A percentile compares a stretch with the other conserved stretches of the same genome.
phyloP scores from a whole-genome alignment of 192 early-diverging fungal species.

The Umbelopsis isabellina region DNA sequence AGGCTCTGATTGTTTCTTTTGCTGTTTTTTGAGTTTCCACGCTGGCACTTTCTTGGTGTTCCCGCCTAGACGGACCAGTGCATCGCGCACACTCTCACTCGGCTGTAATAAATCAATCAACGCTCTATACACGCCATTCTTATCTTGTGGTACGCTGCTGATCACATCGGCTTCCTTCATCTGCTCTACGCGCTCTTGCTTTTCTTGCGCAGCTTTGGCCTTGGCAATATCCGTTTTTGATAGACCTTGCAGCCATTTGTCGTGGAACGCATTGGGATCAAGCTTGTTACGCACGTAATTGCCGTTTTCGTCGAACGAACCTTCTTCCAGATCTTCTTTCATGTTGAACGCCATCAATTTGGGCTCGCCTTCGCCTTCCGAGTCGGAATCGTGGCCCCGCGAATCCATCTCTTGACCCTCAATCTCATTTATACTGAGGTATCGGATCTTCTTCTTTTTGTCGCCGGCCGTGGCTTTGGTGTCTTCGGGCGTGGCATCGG shows the following conservation, averaged over 20 bases:
- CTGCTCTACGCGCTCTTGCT: constrained; percentile 40
- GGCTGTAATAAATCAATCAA: constrained; percentile 62
- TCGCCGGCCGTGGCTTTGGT: neutral
- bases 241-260: constrained; percentile 71
- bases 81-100: constrained; percentile 61
- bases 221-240: constrained; percentile 57
- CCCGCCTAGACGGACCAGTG: constrained; percentile 60
- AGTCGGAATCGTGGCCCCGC: constrained; percentile 54
- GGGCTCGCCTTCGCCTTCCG: constrained; percentile 56
- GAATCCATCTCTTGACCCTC: constrained; percentile 58
- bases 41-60: constrained; percentile 36
- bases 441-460: constrained; percentile 33
- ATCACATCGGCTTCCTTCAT: constrained; percentile 52
- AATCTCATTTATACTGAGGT: constrained; percentile 42
- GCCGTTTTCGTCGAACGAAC: constrained; percentile 67
- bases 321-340: constrained; percentile 74
- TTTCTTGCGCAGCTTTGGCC: constrained; percentile 58
- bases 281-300: constrained; percentile 74
- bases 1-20: constrained; percentile 43
- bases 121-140: constrained; percentile 57
- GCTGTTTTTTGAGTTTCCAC: constrained; percentile 43
- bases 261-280: constrained; percentile 72
- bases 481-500: constrained; percentile 35
- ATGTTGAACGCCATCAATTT: constrained; percentile 78
- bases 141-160: constrained; percentile 47